Base-by-base conservation (phyloP, 139 green algal species). In the Closterium sp. region DNA sequence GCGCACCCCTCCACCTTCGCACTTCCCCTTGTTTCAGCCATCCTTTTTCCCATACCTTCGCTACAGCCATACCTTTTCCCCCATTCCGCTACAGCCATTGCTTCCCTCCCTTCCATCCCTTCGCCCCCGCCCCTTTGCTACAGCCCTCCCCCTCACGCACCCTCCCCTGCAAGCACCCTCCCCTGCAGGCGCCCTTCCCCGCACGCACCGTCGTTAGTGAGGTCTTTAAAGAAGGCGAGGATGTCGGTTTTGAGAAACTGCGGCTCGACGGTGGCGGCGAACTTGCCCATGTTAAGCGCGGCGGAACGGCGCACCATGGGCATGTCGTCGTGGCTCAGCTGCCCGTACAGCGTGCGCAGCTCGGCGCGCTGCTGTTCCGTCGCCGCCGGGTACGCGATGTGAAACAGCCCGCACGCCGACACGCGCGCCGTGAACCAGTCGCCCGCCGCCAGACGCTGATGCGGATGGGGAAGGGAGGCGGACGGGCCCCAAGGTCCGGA, bases 351-450 rank as follows among this genome's bases (percentile, higher is more conserved):
- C 10, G 94, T 91, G 29, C 97, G 96, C 89, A 99, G 95, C 70
- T 99, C 97, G 19, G 95, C 70, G 17, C 95, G 94, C 32, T 91
- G 86, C 2, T 93, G 88, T 31, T 90, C 85, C 30, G 92, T 89
- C 19, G 92, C 91, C 30, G 90, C 70, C 2, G 95, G 93, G 93
- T 99, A 99, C 0, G 97, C 97, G 0, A 96, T 95, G 27, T 96
- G 89, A 91, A 99, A 99, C 4, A 99, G 95, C 6, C 97, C 97
- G 86, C 97, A 98, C 5, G 97, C 96, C 11, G 97, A 99, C 2
- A 99, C 98, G 0, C 98, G 95, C 0, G 97, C 97, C 0, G 98
- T 99, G 95, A 99, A 99, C 98, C 98, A 99, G 30, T 99, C 98
- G 11, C 97, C 97, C 19, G 94, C 94, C 1, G 96, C 97, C 70